Conservation (phyloP, 129 eudicot genomes). For the Pseudognaphalium luteoalbum region DNA sequence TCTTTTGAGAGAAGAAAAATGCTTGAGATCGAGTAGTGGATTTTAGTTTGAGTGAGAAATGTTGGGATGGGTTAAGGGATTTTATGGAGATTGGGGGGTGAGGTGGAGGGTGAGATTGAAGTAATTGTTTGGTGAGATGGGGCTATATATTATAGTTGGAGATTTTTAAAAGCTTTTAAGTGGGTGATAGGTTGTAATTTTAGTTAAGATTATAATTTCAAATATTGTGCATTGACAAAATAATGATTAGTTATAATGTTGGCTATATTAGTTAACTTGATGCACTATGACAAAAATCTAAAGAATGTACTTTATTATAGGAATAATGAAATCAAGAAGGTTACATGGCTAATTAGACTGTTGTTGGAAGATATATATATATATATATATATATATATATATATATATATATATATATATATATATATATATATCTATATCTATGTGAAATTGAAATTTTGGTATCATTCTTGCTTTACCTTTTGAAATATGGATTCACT, state of each 20-base stretch:
- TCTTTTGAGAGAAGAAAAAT: no score
- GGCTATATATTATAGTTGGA: slow-evolving; percentile 30
- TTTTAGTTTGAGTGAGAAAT: slow-evolving; percentile 8
- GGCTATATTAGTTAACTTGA: neutral
- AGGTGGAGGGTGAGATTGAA: slow-evolving; percentile 2
- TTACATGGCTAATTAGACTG: no score
- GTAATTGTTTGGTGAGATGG: slow-evolving; percentile 35
- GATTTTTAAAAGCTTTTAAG: slow-evolving; percentile 14
- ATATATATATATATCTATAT: no score
- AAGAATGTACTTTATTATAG: no score
- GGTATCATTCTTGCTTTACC: no score
- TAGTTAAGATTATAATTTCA: slow-evolving; percentile 18
- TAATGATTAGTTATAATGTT: neutral
- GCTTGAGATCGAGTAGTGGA: neutral
- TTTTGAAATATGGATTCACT: no score
- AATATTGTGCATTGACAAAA: neutral
- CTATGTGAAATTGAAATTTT: no score
- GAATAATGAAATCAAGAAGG: no score
- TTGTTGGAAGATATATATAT: no score
- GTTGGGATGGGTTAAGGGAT: neutral
- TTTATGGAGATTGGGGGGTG: slow-evolving; percentile 13
- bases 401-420: no score
- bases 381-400: no score
- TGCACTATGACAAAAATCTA: no score
- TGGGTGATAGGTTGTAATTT: slow-evolving; percentile 38